Evolutionary conservation across 192 early-diverging fungal species (phyloP).

Genomic region (Allomyces arbusculus): DNA sequence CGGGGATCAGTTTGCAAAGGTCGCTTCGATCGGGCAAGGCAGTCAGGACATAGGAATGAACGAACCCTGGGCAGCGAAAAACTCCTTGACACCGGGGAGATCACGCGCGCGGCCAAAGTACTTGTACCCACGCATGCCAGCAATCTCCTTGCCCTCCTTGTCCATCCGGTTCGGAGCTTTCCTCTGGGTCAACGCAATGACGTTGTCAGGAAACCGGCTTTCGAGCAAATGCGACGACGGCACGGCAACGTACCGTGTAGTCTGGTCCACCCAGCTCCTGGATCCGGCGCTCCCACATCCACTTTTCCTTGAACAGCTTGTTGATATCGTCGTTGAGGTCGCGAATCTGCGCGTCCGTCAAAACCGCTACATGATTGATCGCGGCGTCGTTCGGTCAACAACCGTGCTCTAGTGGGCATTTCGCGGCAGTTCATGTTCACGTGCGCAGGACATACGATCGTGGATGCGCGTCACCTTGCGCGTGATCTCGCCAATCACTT

Average conservation of each 20-base stretch:
- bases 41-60: not conserved
- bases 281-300: conserved; percentile 78
- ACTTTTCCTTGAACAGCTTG: conserved; percentile 73
- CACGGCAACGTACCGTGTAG: conserved; percentile 37
- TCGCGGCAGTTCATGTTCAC: not conserved
- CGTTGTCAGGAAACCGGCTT: not conserved
- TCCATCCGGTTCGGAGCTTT: not conserved
- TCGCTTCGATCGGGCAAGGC: not conserved
- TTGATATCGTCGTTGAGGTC: conserved; percentile 96
- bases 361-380: conserved; percentile 22
- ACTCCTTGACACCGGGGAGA: conserved; percentile 77
- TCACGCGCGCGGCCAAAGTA: conserved; percentile 92
- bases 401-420: not conserved
- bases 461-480: conserved; percentile 74
- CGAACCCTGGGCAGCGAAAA: conserved; percentile 29
- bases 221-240: not conserved
- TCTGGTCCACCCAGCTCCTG: conserved; percentile 81
- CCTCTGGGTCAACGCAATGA: not conserved
- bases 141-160: conserved; percentile 54
- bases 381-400: not conserved
- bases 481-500: conserved; percentile 75
- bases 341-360: conserved; percentile 80
- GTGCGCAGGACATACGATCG: conserved; percentile 46
- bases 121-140: conserved; percentile 80
- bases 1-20: not conserved